Base-by-base conservation (phyloP, 495 filamentous ascomycete species). In the Schizothecium vesticola region DNA sequence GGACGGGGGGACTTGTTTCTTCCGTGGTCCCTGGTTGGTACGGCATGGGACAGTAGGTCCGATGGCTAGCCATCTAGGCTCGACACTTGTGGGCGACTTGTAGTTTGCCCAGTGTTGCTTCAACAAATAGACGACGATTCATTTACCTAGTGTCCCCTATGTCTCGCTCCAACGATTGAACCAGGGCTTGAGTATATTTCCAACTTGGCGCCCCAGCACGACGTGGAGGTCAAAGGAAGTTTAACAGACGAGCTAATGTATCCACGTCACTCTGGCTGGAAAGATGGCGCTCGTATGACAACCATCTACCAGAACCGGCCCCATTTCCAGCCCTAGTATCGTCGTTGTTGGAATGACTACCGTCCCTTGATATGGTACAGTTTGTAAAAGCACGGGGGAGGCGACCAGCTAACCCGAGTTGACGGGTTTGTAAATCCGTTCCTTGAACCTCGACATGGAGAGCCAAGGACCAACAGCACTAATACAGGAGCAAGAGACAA, bases 91-190 rank as follows among this genome's bases (percentile, higher is more conserved):
- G 56, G 6, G 43, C 62, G 22, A 12, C 26, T 26, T n/a, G 23
- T 64, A 55, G 62, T 12, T 64, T 33, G 62, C 43, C 33, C 51
- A 56, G 62, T 64, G 62, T 55, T 23, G 24, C 33, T 36, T 64
- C 33, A 36, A 64, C 22, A 24, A 22, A 28, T 22, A 64, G 25
- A 51, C 33, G 31, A 26, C 51, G 62, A 21, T 51, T 64, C 51
- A 25, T 64, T 56, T n/a, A 25, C 23, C 23, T 21, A 19, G 59
- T 31, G 3, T 33, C 26, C 22, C 26, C 13, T 13, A 29, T 21
- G 55, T 7, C 55, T 56, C 22, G 3, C 3, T 13, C 43, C 43
- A 55, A 3, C 2, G 3, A 55, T 55, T 21, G n/a, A n/a, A 55
- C 12, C 43, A 55, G 26, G 26, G 2, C 26, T 28, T 2, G 2